phyloP scores from a whole-genome alignment of 164 flowering plant species.

The Paratinospora sagittata region DNA sequence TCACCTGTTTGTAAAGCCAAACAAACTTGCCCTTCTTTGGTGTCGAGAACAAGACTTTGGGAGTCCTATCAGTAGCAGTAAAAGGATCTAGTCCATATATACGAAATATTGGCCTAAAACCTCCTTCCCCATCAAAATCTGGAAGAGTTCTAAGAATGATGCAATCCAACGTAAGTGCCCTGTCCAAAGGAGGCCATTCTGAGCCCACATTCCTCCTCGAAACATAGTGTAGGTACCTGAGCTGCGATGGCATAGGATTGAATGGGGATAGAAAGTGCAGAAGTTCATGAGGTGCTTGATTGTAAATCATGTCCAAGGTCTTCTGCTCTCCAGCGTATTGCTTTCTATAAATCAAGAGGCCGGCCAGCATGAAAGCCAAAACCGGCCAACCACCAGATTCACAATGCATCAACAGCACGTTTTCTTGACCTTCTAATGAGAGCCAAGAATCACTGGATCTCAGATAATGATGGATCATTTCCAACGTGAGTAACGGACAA shows the following conservation, averaged over 20 bases:
- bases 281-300: constrained; percentile 87
- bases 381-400: constrained; percentile 94
- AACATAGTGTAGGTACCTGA: constrained; percentile 83
- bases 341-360: constrained; percentile 74
- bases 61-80: constrained; percentile 37
- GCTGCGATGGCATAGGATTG: constrained; percentile 84
- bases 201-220: constrained; percentile 80
- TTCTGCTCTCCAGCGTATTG: constrained; percentile 79
- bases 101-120: constrained; percentile 77
- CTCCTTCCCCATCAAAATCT: constrained; percentile 59
- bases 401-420: constrained; percentile 85
- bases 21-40: constrained; percentile 51
- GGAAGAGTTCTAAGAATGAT: constrained; percentile 79
- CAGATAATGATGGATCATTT: constrained; percentile 81
- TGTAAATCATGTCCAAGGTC: constrained; percentile 88
- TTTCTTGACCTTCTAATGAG: constrained; percentile 56
- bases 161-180: constrained; percentile 80
- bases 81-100: constrained; percentile 90
- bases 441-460: constrained; percentile 94
- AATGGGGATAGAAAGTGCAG: constrained; percentile 64
- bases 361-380: constrained; percentile 90
- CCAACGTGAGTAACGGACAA: constrained; percentile 75
- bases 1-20: constrained; percentile 74
- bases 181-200: constrained; percentile 89
- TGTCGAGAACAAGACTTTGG: constrained; percentile 63